Conservation (phyloP, 2,329 filamentous ascomycete species). For the Triangularia verruculosa region DNA sequence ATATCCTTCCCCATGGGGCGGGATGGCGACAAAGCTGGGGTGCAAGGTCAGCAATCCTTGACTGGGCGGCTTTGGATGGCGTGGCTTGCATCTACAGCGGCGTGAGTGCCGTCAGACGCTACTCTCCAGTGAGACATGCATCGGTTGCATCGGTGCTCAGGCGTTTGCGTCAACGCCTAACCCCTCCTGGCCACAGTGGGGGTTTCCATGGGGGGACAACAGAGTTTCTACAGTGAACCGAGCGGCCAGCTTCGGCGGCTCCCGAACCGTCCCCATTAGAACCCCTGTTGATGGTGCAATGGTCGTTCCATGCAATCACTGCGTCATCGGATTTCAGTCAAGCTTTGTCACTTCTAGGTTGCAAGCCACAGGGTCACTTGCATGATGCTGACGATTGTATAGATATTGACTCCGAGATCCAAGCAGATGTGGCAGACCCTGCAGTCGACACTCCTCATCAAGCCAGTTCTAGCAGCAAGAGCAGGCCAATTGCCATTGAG, state of each 20-base stretch:
- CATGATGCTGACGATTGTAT: not conserved
- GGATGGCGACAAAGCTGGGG: not conserved
- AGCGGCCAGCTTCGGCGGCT: not conserved
- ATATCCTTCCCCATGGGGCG: not conserved
- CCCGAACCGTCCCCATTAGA: not conserved
- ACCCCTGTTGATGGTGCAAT: not conserved
- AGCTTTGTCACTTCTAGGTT: not conserved
- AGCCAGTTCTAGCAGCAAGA: slow-evolving; percentile 32
- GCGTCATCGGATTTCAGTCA: slow-evolving; percentile 14
- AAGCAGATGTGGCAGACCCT: not conserved
- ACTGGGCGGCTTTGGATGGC: slow-evolving; percentile 4
- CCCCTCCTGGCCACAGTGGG: not conserved
- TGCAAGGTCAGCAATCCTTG: not conserved
- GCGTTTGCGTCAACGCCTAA: not conserved
- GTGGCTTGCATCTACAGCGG: slow-evolving; percentile 16
- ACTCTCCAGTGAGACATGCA: slow-evolving; percentile 7
- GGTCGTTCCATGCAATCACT: slow-evolving; percentile 4
- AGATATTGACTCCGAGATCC: not conserved
- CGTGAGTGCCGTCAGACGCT: not conserved
- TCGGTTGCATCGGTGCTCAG: not conserved
- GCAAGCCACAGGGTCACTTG: not conserved
- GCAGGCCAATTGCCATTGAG: slow-evolving; percentile 54
- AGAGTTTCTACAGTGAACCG: not conserved
- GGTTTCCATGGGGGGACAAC: not conserved
- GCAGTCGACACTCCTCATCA: slow-evolving; percentile 8